Conservation (phyloP, 2,329 filamentous ascomycete genomes). For the Hirsutella minnesotensis region DNA sequence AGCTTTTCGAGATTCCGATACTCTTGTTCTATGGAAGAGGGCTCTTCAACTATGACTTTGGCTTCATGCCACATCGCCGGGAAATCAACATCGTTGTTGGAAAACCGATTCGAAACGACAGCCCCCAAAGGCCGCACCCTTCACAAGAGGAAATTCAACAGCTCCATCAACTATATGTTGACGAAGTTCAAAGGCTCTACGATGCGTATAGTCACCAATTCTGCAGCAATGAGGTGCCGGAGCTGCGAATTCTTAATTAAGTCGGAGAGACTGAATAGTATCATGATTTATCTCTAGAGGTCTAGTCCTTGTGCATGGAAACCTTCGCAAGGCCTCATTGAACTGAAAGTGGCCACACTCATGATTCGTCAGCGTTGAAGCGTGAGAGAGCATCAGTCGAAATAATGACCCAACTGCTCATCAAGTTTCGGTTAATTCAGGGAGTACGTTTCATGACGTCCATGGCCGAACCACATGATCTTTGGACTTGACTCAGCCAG, state of each 20-base stretch:
- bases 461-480: no score
- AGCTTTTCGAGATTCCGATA: constrained; percentile 79
- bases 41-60: constrained; percentile 96
- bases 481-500: no score
- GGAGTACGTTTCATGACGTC: no score
- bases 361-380: no score
- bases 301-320: no score
- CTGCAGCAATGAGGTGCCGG: constrained; percentile 46
- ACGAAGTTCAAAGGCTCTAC: constrained; percentile 63
- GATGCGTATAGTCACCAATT: constrained; percentile 69
- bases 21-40: constrained; percentile 82
- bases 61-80: constrained; percentile 84
- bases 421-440: no score
- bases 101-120: constrained; percentile 59
- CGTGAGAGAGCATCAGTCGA: no score
- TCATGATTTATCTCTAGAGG: no score
- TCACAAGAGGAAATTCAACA: constrained; percentile 65
- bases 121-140: constrained; percentile 43
- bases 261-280: no score
- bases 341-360: no score
- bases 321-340: no score
- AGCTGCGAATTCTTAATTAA: constrained; percentile 54
- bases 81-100: constrained; percentile 86
- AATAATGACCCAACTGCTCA: no score
- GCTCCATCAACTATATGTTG: constrained; percentile 67